Evolutionary conservation across 306 rosid species (phyloP).

Genomic region (Sicyos baderoa): DNA sequence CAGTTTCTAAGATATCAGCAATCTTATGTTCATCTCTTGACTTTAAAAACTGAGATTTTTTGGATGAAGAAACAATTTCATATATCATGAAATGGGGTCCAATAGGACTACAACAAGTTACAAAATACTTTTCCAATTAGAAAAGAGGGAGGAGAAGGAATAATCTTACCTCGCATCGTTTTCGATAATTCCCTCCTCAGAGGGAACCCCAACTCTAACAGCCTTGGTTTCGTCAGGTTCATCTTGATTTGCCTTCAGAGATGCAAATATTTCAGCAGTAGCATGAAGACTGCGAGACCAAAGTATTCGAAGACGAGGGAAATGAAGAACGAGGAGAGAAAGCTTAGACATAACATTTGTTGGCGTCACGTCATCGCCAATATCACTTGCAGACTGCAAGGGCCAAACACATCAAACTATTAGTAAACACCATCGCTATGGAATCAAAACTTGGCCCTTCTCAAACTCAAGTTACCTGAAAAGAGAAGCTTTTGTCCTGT

Average conservation of each 20-base stretch:
- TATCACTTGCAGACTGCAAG: constrained; percentile 83
- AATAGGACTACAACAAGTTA: too few relatives aligned
- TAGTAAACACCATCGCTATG: constrained; percentile 10
- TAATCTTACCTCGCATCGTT: constrained; percentile 64
- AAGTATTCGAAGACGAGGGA: constrained; percentile 80
- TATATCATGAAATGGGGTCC: too few relatives aligned
- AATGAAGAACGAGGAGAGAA: constrained; percentile 78
- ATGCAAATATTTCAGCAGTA: constrained; percentile 80
- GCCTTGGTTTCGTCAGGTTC: constrained; percentile 87
- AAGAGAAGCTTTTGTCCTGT: constrained; percentile 91
- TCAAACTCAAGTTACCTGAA: constrained; percentile 55
- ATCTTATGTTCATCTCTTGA: not conserved
- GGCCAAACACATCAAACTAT: constrained; percentile 23
- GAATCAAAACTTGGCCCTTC: constrained; percentile 11
- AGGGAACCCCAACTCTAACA: constrained; percentile 87
- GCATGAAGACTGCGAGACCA: constrained; percentile 97
- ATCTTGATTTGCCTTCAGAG: constrained; percentile 85
- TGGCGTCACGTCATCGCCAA: constrained; percentile 91
- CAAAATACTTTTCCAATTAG: too few relatives aligned
- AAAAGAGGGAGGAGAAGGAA: not conserved
- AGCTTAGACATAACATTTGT: constrained; percentile 82
- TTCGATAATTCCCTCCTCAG: constrained; percentile 88
- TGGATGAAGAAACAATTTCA: too few relatives aligned
- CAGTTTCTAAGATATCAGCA: not conserved
- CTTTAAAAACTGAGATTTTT: too few relatives aligned